These are phyloP conservation scores for Aspergillus fumigatiaffinis DNA, from an alignment of 2,329 filamentous ascomycete genomes.

Conservation along the genomic window DNA sequence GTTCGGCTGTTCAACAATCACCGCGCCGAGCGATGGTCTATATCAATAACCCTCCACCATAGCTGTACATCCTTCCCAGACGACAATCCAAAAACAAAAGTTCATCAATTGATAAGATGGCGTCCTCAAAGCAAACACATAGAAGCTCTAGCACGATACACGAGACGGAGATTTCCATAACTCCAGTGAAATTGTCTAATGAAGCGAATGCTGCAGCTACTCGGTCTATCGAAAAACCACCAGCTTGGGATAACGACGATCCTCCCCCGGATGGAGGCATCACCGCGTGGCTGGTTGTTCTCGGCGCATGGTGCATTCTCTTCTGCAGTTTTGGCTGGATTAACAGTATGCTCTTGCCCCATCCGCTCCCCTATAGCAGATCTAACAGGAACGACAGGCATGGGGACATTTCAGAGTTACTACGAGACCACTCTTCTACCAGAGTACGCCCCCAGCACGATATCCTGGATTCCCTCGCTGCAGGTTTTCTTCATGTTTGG, in stretches of 20 bases:
- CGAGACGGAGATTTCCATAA: too few species aligned
- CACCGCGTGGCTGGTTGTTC: conserved; percentile 54
- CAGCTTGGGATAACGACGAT: background rate
- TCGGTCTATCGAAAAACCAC: background rate
- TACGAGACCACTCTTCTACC: conserved; percentile 50
- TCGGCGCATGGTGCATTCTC: conserved; percentile 40
- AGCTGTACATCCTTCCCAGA: too few species aligned
- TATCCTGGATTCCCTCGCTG: conserved; percentile 61
- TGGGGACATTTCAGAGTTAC: conserved; percentile 57
- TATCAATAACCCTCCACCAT: too few species aligned
- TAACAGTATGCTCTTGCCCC: conserved; percentile 25
- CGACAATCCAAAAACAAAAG: too few species aligned
- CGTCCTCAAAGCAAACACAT: too few species aligned
- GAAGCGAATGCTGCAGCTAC: too few species aligned
- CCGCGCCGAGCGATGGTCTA: too few species aligned
- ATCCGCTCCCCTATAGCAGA: too few species aligned
- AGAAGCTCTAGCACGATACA: too few species aligned
- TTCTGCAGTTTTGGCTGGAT: conserved; percentile 48
- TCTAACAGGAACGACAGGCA: conserved; percentile 17
- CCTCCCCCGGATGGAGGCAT: conserved; percentile 12
- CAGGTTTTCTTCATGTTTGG: background rate
- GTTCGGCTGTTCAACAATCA: too few species aligned
- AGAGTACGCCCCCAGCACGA: conserved; percentile 49
- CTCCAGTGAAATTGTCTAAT: too few species aligned
- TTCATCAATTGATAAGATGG: too few species aligned